Conservation (phyloP, 495 filamentous ascomycete species). For the Immersiella caudata region DNA sequence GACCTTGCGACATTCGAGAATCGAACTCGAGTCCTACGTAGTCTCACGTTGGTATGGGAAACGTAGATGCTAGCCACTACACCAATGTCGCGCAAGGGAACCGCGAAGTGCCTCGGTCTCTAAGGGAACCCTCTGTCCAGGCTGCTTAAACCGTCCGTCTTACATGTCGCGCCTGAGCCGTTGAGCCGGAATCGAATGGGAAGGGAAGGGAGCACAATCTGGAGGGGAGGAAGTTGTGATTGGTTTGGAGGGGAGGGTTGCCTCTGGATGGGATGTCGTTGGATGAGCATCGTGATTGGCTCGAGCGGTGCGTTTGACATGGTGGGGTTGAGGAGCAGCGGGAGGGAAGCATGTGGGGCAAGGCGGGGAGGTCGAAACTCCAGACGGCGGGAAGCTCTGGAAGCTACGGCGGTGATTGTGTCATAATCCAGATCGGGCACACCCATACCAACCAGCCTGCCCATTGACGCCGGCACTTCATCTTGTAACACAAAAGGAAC, state of each 20-base stretch:
- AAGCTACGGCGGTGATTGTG: background rate
- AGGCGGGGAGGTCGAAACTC: background rate
- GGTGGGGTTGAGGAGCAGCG: background rate
- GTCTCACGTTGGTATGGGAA: conserved; percentile 24
- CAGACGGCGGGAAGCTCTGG: background rate
- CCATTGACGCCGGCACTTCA: background rate
- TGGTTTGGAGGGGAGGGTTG: background rate
- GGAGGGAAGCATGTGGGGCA: background rate
- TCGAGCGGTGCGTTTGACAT: too few relatives aligned
- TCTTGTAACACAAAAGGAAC: background rate
- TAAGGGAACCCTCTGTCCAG: background rate
- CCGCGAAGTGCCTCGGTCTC: background rate
- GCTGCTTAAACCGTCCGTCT: background rate
- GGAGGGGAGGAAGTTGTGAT: background rate
- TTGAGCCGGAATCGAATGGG: background rate
- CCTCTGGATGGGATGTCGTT: background rate
- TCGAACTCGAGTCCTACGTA: conserved; percentile 35
- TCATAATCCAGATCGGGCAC: background rate
- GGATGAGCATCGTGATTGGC: background rate
- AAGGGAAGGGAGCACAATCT: background rate
- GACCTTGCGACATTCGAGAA: conserved; percentile 30
- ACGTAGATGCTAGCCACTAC: conserved; percentile 34
- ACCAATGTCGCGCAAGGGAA: conserved; percentile 26
- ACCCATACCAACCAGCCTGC: background rate
- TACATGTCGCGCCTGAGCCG: background rate